A percentile compares a stretch with the other conserved stretches of the same genome.
phyloP scores from a whole-genome alignment of 2,329 filamentous ascomycete genomes.

The Cercospora citrullina region DNA sequence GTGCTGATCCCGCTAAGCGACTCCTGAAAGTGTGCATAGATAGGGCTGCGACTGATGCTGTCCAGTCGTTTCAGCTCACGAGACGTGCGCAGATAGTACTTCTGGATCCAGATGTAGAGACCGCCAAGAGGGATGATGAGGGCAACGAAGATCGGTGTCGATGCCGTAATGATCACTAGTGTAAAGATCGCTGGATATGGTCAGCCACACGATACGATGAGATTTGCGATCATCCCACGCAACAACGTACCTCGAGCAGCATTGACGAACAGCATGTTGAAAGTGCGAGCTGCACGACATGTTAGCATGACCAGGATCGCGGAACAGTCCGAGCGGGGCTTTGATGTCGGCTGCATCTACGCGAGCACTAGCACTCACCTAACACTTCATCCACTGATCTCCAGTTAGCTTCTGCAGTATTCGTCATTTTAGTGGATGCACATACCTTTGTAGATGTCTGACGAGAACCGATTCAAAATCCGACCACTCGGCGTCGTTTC shows the following conservation, averaged over 20 bases:
- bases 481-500: conserved; percentile 96
- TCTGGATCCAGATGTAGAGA: conserved; percentile 89
- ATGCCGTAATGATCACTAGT: conserved; percentile 76
- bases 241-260: conserved; percentile 49
- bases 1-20: conserved; percentile 91
- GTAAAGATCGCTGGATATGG: conserved; percentile 66
- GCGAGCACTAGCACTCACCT: conserved; percentile 64
- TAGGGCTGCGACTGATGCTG: conserved; percentile 91
- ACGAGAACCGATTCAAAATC: conserved; percentile 94
- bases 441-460: conserved; percentile 38
- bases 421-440: conserved; percentile 1
- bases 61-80: conserved; percentile 95
- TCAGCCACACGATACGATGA: conserved; percentile 14
- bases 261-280: conserved; percentile 77
- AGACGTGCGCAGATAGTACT: conserved; percentile 94
- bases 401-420: conserved; percentile 14
- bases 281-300: conserved; percentile 62
- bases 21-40: conserved; percentile 98
- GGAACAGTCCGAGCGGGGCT: conserved; percentile 1
- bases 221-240: conserved; percentile 16
- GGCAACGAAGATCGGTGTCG: conserved; percentile 76
- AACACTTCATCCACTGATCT: conserved; percentile 66
- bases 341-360: conserved; percentile 41
- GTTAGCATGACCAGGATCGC: conserved; percentile 13
- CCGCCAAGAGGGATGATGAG: conserved; percentile 78